These are phyloP conservation scores for Caloboletus firmus DNA, from an alignment of 1,284 basidiomycete genomes.

Conservation along the genomic window DNA sequence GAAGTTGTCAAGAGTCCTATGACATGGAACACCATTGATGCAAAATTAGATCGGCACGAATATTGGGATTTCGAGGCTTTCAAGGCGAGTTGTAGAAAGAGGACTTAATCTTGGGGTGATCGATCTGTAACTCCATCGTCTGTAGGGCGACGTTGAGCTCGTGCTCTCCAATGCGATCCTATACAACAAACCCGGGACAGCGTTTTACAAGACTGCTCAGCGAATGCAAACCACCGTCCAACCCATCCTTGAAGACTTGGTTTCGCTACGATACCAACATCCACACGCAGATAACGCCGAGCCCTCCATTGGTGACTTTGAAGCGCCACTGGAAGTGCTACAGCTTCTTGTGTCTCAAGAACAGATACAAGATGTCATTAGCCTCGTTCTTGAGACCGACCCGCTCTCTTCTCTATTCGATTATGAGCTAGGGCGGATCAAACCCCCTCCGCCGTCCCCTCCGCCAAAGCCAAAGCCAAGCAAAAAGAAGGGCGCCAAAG, in stretches of 20 bases:
- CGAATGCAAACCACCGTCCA: slow-evolving; percentile 63
- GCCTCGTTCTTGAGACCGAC: slow-evolving; percentile 54
- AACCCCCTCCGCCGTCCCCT: slow-evolving; percentile 52
- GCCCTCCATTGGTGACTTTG: slow-evolving; percentile 61
- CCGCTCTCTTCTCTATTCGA: slow-evolving; percentile 68
- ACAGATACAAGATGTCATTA: slow-evolving; percentile 50
- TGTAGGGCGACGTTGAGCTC: slow-evolving; percentile 79
- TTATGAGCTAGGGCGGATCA: slow-evolving; percentile 62
- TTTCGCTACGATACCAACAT: slow-evolving; percentile 30
- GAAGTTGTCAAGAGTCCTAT: slow-evolving; percentile 87
- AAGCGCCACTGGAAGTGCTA: slow-evolving; percentile 60
- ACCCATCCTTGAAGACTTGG: slow-evolving; percentile 62
- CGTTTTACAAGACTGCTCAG: slow-evolving; percentile 73
- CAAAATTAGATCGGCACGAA: slow-evolving; percentile 73
- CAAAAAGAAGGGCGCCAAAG: slow-evolving; percentile 38
- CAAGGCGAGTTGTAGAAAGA: slow-evolving; percentile 49
- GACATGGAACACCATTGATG: slow-evolving; percentile 83
- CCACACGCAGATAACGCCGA: slow-evolving; percentile 1
- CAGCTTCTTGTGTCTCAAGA: slow-evolving; percentile 54
- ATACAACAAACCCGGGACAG: slow-evolving; percentile 81
- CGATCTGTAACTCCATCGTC: neutral
- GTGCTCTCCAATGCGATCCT: slow-evolving; percentile 84
- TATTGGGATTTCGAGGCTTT: slow-evolving; percentile 80
- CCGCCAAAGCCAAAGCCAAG: slow-evolving; percentile 37
- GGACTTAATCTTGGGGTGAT: neutral